Base-by-base conservation (phyloP, 2,329 filamentous ascomycete species). In the Metarhizium robertsii region DNA sequence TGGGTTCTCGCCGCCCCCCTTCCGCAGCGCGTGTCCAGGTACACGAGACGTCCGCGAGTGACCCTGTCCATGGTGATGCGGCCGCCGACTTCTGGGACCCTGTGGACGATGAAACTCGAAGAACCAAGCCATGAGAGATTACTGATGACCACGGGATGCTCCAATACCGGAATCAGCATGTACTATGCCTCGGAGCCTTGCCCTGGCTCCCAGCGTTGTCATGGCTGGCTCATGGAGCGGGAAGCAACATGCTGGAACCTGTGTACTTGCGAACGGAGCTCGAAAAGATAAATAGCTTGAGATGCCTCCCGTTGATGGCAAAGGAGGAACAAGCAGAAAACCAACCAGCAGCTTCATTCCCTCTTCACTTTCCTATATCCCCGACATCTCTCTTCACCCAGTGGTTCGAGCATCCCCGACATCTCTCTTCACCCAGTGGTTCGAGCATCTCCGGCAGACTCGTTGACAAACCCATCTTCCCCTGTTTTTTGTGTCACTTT, bases 271-370 rank as follows among this genome's bases (percentile, higher is more conserved):
- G 25, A 25, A 48, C 45, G 1, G 45, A 48, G 8, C 7, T 13
- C 16, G 36, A 36, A 38, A 36, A 36, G 42, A 47, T 53, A 53
- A 53, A 53, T 53, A 53, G 42, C n/a, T 46, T 36, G 42, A 25
- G 40, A 14, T 32, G 36, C 25, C 14, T 20, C 42, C 51, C 25
- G 4, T 30, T 49, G 13, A 16, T 32, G 5, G 20, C 4, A 4
- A 49, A 49, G 16, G 32, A 13, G 6, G 20, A n/a, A 29, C 7
- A 8, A 32, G 30, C 2, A 48, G 40, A 25, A 25, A 1, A 43
- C 38, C 51, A 53, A 53, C 13, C 38, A 38, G 51, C 29, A 46
- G 36, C 42, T 7, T 38, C 42, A 8, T 34, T 40, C 14, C 29
- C 32, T 43, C 34, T 52, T n/a, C 45, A 14, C 20, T 48, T 29